Base-by-base conservation (phyloP, 192 early-diverging fungal genomes). In the Piromyces sp. region DNA sequence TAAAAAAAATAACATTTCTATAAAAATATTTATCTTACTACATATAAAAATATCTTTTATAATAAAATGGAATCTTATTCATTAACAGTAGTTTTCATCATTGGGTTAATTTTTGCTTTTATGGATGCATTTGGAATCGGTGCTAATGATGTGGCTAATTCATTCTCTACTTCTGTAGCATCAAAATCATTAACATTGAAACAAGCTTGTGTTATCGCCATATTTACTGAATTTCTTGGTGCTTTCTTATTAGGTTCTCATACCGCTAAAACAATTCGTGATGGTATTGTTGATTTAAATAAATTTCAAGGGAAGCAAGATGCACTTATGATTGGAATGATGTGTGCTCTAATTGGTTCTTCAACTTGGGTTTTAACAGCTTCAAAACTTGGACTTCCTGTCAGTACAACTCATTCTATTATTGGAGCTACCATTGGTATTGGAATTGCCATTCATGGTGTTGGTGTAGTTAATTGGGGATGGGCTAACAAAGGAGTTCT, bases 101-200 rank as follows among this genome's bases (percentile, higher is more conserved):
- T 94, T 30, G 90, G 89, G 51, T 86, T 93, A 81, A 81, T 92
- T 16, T 86, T 89, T 42, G 92, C 94, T 26, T 92, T 94, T 78
- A 33, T 86, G 29, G 93, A 95, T 82, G 93, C 93, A 31, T 93
- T 88, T 81, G 92, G 93, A 40, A 93, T 95, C 82, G 94, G 94
- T 82, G 93, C 95, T 37, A 95, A 96, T 84, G 95, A 96, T 87
- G 94, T 96, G 30, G 93, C 95, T 84, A 96, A 96, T 85, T 91
- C 93, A 9, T 96, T 96, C 83, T 92, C 94, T 30, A 94, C 93
- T 33, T 94, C 94, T 30, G 93, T 95, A 81, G 92, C 93, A 30
- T 94, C 95, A 6, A 91, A 92, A 22, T 93, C 95, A 19, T 84
- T 96, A 29, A 93, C 91, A 19, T 83, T 95, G 37, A 84, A 85